These are phyloP conservation scores for Fusarium chlamydosporum DNA, from an alignment of 2,329 filamentous ascomycete species.

Conservation along the genomic window DNA sequence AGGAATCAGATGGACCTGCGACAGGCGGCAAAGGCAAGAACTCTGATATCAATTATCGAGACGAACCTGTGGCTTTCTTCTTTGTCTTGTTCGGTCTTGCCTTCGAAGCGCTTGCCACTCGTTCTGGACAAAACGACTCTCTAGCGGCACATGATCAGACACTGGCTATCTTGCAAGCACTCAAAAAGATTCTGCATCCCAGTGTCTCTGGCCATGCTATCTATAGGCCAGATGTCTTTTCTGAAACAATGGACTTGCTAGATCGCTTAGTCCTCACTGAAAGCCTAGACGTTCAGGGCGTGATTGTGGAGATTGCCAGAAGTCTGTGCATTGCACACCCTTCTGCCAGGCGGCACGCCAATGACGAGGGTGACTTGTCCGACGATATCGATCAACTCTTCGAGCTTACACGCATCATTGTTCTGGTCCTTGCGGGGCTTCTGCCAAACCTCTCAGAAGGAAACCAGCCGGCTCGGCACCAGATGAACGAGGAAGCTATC, in stretches of 20 bases:
- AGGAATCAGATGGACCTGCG: conserved; percentile 67
- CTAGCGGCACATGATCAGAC: conserved; percentile 83
- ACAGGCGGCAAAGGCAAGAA: conserved; percentile 70
- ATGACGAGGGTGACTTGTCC: conserved; percentile 82
- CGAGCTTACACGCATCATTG: conserved; percentile 95
- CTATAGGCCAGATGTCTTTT: conserved; percentile 95
- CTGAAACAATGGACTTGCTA: conserved; percentile 95
- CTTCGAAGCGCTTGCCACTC: conserved; percentile 92
- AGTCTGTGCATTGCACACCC: conserved; percentile 93
- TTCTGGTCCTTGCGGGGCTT: conserved; percentile 88
- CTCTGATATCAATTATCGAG: conserved; percentile 94
- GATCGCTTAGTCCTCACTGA: conserved; percentile 94
- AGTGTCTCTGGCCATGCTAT: conserved; percentile 97
- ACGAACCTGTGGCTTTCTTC: conserved; percentile 98
- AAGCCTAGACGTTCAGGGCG: conserved; percentile 86
- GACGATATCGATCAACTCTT: conserved; percentile 99
- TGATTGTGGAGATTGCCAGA: conserved; percentile 94
- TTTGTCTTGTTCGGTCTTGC: conserved; percentile 97
- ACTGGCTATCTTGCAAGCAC: conserved; percentile 87
- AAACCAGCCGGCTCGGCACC: conserved; percentile 76
- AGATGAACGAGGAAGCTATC: conserved; percentile 89
- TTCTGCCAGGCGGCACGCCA: conserved; percentile 73
- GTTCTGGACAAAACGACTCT: conserved; percentile 66
- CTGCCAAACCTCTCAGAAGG: conserved; percentile 84
- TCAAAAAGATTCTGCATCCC: conserved; percentile 95